phyloP scores from a whole-genome alignment of 306 rosid species.

The Cucurbita argyrosperma region DNA sequence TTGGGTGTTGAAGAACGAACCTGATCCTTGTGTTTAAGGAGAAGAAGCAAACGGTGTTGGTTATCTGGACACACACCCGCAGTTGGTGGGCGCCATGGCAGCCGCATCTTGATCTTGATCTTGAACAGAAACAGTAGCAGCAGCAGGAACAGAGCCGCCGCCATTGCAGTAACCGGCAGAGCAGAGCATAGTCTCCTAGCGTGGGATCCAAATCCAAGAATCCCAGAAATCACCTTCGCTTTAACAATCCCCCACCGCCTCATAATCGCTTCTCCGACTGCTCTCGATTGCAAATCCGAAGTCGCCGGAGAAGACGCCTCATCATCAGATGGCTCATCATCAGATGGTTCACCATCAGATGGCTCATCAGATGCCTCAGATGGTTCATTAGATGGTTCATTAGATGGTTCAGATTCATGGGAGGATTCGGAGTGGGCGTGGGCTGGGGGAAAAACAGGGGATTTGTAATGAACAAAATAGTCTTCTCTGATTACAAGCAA shows the following conservation, averaged over 20 bases:
- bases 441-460: not conserved
- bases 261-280: not conserved
- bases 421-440: not conserved
- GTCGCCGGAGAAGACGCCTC: slow-evolving; percentile 2
- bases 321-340: too few species aligned
- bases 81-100: slow-evolving; percentile 16
- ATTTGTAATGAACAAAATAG: not conserved
- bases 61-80: not conserved
- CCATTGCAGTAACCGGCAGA: not conserved
- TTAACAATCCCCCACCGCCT: slow-evolving; percentile 21
- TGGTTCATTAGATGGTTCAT: not conserved
- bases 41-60: slow-evolving; percentile 9
- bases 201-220: slow-evolving; percentile 6
- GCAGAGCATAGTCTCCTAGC: slow-evolving; percentile 28
- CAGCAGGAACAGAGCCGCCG: slow-evolving; percentile 8
- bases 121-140: slow-evolving; percentile 5
- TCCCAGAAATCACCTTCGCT: slow-evolving; percentile 9
- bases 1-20: slow-evolving; percentile 4
- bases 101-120: slow-evolving; percentile 2
- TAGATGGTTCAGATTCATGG: not conserved
- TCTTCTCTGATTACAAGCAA: not conserved
- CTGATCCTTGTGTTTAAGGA: slow-evolving; percentile 49
- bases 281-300: not conserved
- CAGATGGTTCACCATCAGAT: not conserved
- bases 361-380: too few species aligned